Evolutionary conservation across 768 basidiomycete species (phyloP).

Genomic region (Lepiota venenata): DNA sequence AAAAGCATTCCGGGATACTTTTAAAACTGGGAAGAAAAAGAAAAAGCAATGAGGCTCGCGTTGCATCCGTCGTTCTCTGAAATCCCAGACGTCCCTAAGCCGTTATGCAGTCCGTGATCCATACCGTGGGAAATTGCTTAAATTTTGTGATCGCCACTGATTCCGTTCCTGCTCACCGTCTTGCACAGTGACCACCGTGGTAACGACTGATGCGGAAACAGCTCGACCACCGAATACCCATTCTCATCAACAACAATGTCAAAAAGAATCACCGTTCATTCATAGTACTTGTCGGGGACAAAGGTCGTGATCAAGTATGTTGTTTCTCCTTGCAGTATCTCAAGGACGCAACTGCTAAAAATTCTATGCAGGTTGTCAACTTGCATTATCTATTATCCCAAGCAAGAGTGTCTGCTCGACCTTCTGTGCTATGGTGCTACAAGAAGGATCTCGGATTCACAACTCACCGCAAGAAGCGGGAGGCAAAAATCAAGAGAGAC

Average conservation of each 20-base stretch:
- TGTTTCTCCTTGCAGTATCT: neutral
- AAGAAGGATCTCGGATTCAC: conserved; percentile 98
- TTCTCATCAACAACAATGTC: conserved; percentile 91
- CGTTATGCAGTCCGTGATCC: too few relatives aligned
- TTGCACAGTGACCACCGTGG: neutral
- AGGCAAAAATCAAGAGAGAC: conserved; percentile 95
- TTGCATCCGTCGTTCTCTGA: too few relatives aligned
- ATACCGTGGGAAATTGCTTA: conserved; percentile 6
- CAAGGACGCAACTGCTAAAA: too few relatives aligned
- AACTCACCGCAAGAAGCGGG: conserved; percentile 94
- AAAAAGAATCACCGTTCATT: conserved; percentile 91
- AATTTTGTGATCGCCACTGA: neutral
- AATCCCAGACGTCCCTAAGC: too few relatives aligned
- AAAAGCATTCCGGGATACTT: too few relatives aligned
- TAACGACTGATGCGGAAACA: conserved; percentile 71
- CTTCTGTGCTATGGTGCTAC: conserved; percentile 97
- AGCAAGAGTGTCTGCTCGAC: conserved; percentile 82
- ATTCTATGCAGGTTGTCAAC: conserved; percentile 70
- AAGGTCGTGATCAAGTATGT: conserved; percentile 82
- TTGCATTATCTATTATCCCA: conserved; percentile 94
- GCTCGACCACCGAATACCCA: conserved; percentile 90
- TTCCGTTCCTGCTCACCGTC: neutral
- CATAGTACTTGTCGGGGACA: conserved; percentile 95
- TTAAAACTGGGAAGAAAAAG: too few relatives aligned
- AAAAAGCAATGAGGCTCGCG: too few relatives aligned